phyloP scores from a whole-genome alignment of 306 rosid species.

The Fagus sylvatica region DNA sequence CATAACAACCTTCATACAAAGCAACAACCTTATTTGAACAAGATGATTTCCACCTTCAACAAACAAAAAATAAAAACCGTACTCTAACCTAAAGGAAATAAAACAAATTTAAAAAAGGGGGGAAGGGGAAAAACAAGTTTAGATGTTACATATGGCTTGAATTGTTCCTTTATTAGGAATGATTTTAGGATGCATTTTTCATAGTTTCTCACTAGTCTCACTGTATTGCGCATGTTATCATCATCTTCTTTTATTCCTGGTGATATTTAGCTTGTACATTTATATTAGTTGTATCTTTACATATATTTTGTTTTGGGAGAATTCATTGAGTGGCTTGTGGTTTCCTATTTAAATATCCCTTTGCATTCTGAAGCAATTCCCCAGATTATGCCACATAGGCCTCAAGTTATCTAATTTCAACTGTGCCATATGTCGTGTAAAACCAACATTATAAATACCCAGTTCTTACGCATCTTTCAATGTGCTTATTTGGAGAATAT shows the following conservation, averaged over 20 bases:
- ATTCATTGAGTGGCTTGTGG: too few species aligned
- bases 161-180: background rate
- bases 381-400: background rate
- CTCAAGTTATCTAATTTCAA: background rate
- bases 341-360: too few species aligned
- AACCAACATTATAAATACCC: background rate
- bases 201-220: background rate
- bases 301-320: too few species aligned
- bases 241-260: too few species aligned
- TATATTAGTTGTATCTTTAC: too few species aligned
- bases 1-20: background rate
- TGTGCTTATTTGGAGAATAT: background rate
- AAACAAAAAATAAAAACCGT: background rate
- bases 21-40: background rate
- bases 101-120: background rate
- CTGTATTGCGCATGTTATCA: too few species aligned
- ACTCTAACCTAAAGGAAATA: background rate
- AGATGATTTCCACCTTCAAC: background rate
- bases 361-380: background rate
- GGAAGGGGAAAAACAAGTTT: background rate
- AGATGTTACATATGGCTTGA: background rate
- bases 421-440: too few species aligned
- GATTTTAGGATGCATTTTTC: background rate
- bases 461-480: background rate
- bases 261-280: too few species aligned